Percentiles rank a stretch among this genome's conserved stretches.
phyloP scores from a whole-genome alignment of 768 basidiomycete species.

The Auricularia heimuer region DNA sequence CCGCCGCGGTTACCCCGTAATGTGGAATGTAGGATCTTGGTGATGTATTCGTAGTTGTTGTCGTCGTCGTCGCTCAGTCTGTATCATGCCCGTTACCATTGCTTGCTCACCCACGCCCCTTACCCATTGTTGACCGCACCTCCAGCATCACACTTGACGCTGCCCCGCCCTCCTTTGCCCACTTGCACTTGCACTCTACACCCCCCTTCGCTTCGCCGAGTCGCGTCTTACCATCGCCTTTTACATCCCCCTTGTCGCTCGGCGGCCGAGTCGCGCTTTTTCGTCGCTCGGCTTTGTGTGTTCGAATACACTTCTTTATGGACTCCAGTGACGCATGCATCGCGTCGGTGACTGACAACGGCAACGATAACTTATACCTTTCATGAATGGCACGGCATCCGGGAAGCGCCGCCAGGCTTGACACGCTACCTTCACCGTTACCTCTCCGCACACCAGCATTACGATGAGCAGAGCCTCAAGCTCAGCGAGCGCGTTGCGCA shows the following conservation, averaged over 20 bases:
- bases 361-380: too few species aligned
- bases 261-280: constrained; percentile 1
- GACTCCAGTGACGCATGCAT: too few species aligned
- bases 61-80: neutral
- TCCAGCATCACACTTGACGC: neutral
- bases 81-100: neutral
- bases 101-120: neutral
- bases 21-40: too few species aligned
- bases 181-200: neutral
- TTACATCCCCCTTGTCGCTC: neutral
- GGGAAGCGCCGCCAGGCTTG: too few species aligned
- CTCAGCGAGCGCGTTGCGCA: constrained; percentile 64
- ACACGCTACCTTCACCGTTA: too few species aligned
- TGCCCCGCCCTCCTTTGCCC: neutral
- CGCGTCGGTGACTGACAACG: too few species aligned
- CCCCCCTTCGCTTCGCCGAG: neutral
- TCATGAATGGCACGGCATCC: too few species aligned
- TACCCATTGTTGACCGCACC: neutral
- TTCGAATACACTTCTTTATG: neutral
- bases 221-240: neutral
- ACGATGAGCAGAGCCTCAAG: constrained; percentile 7
- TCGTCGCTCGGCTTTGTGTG: neutral
- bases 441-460: too few species aligned
- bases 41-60: neutral
- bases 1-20: too few species aligned